A percentile compares a stretch with the other conserved stretches of the same genome.
Conservation (phyloP, 768 basidiomycete genomes). For the Russula earlei region DNA sequence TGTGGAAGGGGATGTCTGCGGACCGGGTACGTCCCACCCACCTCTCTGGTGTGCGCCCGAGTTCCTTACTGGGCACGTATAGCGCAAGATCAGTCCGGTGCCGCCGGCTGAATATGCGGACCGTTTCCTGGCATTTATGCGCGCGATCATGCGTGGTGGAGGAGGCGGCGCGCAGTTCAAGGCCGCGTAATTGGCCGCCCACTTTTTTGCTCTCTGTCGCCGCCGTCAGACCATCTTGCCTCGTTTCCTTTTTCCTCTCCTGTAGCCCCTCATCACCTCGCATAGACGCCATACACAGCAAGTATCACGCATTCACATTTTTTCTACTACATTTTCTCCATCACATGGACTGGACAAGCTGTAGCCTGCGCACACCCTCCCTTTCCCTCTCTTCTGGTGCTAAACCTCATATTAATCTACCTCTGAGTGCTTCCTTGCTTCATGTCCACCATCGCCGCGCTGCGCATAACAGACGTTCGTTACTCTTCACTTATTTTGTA, state of each 20-base stretch:
- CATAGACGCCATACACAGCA: constrained; percentile 1
- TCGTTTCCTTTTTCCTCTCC: not conserved
- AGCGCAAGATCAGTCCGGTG: constrained; percentile 95
- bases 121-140: constrained; percentile 83
- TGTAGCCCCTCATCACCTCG: not conserved
- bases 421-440: constrained; percentile 2
- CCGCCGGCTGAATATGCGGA: constrained; percentile 80
- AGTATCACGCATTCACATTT: not conserved
- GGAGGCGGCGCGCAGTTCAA: constrained; percentile 50
- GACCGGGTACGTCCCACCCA: constrained; percentile 62
- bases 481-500: constrained; percentile 1
- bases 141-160: constrained; percentile 75
- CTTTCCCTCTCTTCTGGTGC: not conserved
- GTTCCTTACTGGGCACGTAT: not conserved
- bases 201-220: not conserved
- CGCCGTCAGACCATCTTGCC: not conserved
- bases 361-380: constrained; percentile 8
- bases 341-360: constrained; percentile 4
- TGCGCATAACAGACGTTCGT: constrained; percentile 2
- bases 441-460: not conserved
- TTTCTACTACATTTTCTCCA: not conserved
- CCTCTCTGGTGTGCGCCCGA: not conserved
- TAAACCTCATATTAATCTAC: constrained; percentile 6
- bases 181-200: constrained; percentile 25
- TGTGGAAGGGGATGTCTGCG: constrained; percentile 85